phyloP scores from a whole-genome alignment of 352 stramenopile genomes.

The Globisporangium nodosum region DNA sequence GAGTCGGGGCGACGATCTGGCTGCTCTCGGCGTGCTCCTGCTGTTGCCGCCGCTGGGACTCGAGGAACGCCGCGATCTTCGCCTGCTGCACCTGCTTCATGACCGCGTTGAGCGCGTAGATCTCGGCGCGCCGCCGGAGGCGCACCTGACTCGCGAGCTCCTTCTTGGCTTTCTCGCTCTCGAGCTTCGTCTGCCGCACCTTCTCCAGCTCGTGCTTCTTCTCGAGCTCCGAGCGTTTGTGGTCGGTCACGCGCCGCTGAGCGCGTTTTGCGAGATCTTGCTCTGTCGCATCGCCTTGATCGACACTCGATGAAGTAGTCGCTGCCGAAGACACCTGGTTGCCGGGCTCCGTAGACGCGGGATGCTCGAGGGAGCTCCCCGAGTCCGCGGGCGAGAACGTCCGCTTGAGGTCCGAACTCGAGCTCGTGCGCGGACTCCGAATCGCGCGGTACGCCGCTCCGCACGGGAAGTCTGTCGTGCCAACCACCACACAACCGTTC shows the following conservation, averaged over 20 bases:
- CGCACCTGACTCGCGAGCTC: slow-evolving; percentile 39
- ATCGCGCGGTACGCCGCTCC: slow-evolving; percentile 46
- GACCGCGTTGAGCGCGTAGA: slow-evolving; percentile 67
- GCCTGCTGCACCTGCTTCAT: slow-evolving; percentile 58
- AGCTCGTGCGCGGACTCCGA: slow-evolving; percentile 24
- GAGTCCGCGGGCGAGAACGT: slow-evolving; percentile 4
- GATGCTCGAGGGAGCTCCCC: slow-evolving; percentile 2
- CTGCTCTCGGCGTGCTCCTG: slow-evolving; percentile 15
- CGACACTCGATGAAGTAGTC: background rate
- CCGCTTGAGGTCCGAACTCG: slow-evolving; percentile 2
- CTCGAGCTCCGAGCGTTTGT: slow-evolving; percentile 56
- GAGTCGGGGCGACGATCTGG: background rate
- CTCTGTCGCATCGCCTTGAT: slow-evolving; percentile 4
- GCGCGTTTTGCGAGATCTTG: slow-evolving; percentile 38
- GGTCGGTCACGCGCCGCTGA: slow-evolving; percentile 45
- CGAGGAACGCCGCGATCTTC: slow-evolving; percentile 50
- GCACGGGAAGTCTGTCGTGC: slow-evolving; percentile 30
- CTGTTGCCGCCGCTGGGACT: slow-evolving; percentile 15
- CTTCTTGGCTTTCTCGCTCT: slow-evolving; percentile 42
- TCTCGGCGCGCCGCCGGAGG: slow-evolving; percentile 53
- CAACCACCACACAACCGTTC: background rate
- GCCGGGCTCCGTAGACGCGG: background rate
- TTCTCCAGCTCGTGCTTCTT: slow-evolving; percentile 44
- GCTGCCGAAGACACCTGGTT: background rate
- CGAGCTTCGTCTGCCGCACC: slow-evolving; percentile 26